These are phyloP conservation scores for Mallotus nudiflorus DNA, from an alignment of 345 rosid genomes.

Conservation along the genomic window DNA sequence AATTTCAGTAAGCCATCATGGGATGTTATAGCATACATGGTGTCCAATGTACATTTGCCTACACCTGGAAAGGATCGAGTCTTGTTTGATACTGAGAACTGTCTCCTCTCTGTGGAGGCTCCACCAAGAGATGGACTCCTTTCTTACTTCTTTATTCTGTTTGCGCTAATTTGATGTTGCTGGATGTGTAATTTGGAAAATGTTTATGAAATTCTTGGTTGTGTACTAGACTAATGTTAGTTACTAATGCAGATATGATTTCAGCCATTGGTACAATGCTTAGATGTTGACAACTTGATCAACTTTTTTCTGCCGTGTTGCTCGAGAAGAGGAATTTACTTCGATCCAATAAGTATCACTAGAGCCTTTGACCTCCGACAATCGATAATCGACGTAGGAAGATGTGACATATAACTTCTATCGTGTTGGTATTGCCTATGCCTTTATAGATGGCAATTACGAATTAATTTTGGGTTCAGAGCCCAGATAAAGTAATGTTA, in stretches of 20 bases:
- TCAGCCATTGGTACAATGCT: conserved; percentile 92
- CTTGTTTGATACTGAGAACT: conserved; percentile 84
- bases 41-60: conserved; percentile 86
- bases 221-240: conserved; percentile 6
- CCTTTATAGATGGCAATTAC: not conserved
- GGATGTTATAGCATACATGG: conserved; percentile 76
- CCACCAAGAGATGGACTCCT: conserved; percentile 93
- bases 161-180: conserved; percentile 4
- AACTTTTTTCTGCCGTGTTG: conserved; percentile 82
- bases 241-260: conserved; percentile 77
- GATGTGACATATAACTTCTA: not conserved
- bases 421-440: conserved; percentile 4
- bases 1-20: conserved; percentile 92
- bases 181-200: conserved; percentile 11
- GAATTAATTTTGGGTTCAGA: not conserved
- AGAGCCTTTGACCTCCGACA: conserved; percentile 6
- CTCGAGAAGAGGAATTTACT: conserved; percentile 91
- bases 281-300: conserved; percentile 93
- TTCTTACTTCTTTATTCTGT: conserved; percentile 16
- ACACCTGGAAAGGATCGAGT: conserved; percentile 91
- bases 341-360: conserved; percentile 86
- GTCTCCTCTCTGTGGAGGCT: conserved; percentile 83
- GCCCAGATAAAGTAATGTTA: not conserved
- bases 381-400: not conserved
- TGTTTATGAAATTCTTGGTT: not conserved